These are phyloP conservation scores for Microbotryum intermedium DNA, from an alignment of 1,284 basidiomycete species.

Conservation along the genomic window DNA sequence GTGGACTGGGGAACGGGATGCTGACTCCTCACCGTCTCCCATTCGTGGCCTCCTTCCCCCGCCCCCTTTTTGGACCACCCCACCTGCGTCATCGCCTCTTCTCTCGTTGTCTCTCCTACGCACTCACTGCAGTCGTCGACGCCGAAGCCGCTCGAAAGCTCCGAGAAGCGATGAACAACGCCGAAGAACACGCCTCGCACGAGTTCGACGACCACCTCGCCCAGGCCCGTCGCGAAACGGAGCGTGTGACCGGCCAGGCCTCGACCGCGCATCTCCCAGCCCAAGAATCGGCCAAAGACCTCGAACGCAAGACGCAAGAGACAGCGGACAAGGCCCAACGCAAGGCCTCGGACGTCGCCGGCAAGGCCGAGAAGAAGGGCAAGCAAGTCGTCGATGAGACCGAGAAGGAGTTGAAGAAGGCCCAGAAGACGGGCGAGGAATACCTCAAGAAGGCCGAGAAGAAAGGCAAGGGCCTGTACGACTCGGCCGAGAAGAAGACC, in stretches of 20 bases:
- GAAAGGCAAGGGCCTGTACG: too few species aligned
- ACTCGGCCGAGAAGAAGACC: not conserved
- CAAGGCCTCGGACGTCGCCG: slow-evolving; percentile 40
- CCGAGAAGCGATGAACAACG: slow-evolving; percentile 16
- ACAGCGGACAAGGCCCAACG: slow-evolving; percentile 57
- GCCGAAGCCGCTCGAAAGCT: slow-evolving; percentile 11
- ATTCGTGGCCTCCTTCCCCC: too few species aligned
- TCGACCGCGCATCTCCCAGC: slow-evolving; percentile 42
- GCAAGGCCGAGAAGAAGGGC: slow-evolving; percentile 4
- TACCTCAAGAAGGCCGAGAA: slow-evolving; percentile 16
- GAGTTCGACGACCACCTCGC: slow-evolving; percentile 16
- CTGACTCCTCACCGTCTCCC: too few species aligned
- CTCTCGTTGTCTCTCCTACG: too few species aligned
- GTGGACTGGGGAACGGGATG: too few species aligned
- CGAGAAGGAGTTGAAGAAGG: slow-evolving; percentile 6
- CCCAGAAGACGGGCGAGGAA: slow-evolving; percentile 4
- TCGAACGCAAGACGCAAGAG: slow-evolving; percentile 51
- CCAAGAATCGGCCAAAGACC: slow-evolving; percentile 49
- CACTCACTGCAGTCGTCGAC: slow-evolving; percentile 23
- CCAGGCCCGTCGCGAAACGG: slow-evolving; percentile 39
- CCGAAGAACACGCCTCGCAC: slow-evolving; percentile 13
- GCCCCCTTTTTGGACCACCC: too few species aligned
- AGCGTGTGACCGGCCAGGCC: slow-evolving; percentile 52
- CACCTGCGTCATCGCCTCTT: too few species aligned
- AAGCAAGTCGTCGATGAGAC: slow-evolving; percentile 7